Evolutionary conservation across 192 early-diverging fungal genomes (phyloP).

Genomic region (Linnemannia schmuckeri): DNA sequence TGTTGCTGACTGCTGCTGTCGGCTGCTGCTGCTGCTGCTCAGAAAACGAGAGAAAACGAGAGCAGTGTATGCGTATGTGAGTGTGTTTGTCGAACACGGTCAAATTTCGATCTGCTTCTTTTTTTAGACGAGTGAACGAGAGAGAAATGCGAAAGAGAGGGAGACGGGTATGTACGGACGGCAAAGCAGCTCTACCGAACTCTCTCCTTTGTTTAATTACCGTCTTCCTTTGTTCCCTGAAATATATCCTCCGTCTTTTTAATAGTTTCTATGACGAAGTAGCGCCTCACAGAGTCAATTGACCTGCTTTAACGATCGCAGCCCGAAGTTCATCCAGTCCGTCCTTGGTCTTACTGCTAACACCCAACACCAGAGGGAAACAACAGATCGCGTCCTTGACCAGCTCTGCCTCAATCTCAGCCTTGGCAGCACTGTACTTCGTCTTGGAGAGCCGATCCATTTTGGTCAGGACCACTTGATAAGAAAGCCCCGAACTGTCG

Average conservation of each 20-base stretch:
- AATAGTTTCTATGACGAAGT: not conserved
- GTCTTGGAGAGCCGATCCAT: conserved; percentile 55
- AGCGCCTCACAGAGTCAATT: conserved; percentile 18
- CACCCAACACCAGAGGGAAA: conserved; percentile 58
- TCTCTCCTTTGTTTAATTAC: not conserved
- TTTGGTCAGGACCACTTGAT: conserved; percentile 68
- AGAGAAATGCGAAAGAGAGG: not conserved
- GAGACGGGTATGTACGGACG: not conserved
- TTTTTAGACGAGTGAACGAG: conserved; percentile 6
- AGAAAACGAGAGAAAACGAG: not conserved
- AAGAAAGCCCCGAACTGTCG: conserved; percentile 57
- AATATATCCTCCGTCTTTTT: not conserved
- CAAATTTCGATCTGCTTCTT: conserved; percentile 2
- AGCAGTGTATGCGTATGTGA: too few species aligned
- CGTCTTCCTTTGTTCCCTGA: not conserved
- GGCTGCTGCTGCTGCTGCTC: not conserved
- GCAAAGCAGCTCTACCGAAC: not conserved
- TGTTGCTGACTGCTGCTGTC: not conserved
- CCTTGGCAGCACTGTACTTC: conserved; percentile 50
- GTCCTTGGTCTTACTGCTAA: conserved; percentile 55
- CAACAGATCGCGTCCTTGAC: conserved; percentile 64
- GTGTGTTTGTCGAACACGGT: not conserved
- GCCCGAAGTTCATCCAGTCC: conserved; percentile 48
- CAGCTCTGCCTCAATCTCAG: conserved; percentile 56
- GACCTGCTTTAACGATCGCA: conserved; percentile 46